Evolutionary conservation across 495 filamentous ascomycete species (phyloP).

Genomic region (Penicillium silybi): DNA sequence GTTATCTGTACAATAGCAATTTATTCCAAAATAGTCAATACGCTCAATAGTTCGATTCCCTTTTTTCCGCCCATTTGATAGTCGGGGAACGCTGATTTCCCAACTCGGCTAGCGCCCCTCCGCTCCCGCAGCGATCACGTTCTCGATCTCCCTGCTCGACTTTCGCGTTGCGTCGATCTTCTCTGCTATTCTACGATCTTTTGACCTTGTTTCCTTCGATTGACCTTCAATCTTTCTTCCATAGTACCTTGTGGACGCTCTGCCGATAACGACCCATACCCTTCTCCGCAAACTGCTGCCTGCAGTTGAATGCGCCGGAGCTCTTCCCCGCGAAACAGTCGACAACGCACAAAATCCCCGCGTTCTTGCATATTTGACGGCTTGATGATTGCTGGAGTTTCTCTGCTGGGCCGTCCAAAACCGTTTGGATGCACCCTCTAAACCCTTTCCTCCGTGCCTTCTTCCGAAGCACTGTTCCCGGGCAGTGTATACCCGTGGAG

Average conservation of each 20-base stretch:
- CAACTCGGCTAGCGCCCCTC: conserved; percentile 25
- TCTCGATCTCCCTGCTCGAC: conserved; percentile 23
- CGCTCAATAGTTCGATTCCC: not conserved
- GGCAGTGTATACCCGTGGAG: conserved; percentile 89
- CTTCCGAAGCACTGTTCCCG: conserved; percentile 89
- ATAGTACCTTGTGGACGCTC: not conserved
- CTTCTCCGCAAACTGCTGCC: conserved; percentile 16
- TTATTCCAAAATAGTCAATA: not conserved
- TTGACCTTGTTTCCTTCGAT: conserved; percentile 7
- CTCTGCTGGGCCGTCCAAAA: conserved; percentile 45
- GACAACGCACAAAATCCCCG: conserved; percentile 20
- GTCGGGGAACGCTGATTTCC: conserved; percentile 8
- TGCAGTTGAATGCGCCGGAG: conserved; percentile 37
- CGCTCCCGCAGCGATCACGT: conserved; percentile 29
- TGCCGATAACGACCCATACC: not conserved
- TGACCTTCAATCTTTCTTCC: not conserved
- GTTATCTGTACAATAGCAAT: conserved; percentile 24
- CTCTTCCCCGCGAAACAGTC: conserved; percentile 33
- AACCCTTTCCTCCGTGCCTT: conserved; percentile 98
- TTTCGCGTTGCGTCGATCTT: conserved; percentile 5
- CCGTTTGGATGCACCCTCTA: conserved; percentile 94
- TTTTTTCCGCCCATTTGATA: not conserved
- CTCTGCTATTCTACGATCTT: conserved; percentile 4
- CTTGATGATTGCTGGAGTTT: conserved; percentile 41
- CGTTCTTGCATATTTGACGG: conserved; percentile 22